Base-by-base conservation (phyloP, 805 yeast genomes). In the Zygosaccharomyces gambellarensis region DNA sequence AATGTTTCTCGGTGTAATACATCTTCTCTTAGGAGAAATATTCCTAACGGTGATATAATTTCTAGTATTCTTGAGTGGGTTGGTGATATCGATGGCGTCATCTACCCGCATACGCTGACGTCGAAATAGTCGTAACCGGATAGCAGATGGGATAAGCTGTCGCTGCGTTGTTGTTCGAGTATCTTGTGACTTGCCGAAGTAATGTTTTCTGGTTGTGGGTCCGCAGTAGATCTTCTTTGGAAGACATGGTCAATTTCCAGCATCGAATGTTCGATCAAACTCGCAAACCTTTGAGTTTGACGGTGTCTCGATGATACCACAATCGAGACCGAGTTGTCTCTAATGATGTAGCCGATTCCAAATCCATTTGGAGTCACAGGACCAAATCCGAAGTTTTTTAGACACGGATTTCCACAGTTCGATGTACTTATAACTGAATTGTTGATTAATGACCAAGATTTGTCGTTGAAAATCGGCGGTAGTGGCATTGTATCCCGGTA, bases 101-200 rank as follows among this genome's bases (percentile, higher is more conserved):
- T 19, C 42, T 44, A 62, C 9, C 67, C 67, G 8, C 62, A 53
- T 6, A 62, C 61, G 36, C 62, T 61, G 9, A 63, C 69, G 58
- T 86, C 94, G 64, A 87, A 87, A 65, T 87, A 86, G 32, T 90
- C 96, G 65, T 90, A 90, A 2, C 97, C 97, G 39, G 96, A 92
- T 36, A 89, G 71, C 49, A 79, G 55, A 50, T 66, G 71, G 49
- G 62, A 63, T 54, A 73, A 66, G 53, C 69, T 65, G 17, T 69
- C 71, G 5, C 72, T 66, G 57, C 67, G 65, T 28, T 39, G 36
- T 22, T 43, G 44, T 14, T 48, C 47, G 23, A 36, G 44, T n/a
- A 40, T 32, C 41, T 25, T 27, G n/a, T 25, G 25, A 14, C 38
- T 14, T 4, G 38, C 17, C 19, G 38, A 21, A 14, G 21, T 34